Evolutionary conservation across 2,329 filamentous ascomycete genomes (phyloP).

Genomic region (Pseudophaeomoniella oleicola): DNA sequence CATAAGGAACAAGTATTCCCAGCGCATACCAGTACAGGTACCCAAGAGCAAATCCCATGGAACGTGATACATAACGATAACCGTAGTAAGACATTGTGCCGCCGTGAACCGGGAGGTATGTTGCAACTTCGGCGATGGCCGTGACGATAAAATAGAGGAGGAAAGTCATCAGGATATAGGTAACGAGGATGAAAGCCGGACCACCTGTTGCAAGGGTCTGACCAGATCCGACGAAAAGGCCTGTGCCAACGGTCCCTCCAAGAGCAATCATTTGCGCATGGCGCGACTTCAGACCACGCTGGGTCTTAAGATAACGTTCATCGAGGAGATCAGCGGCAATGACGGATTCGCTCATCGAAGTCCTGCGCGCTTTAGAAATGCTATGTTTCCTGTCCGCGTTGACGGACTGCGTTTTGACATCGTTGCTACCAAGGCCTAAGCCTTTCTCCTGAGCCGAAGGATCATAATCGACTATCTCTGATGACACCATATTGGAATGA

Average conservation of each 20-base stretch:
- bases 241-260: conserved; percentile 12
- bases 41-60: conserved; percentile 26
- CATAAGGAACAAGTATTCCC: conserved; percentile 35
- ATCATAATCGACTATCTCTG: not conserved
- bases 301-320: conserved; percentile 22
- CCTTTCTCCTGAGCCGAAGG: not conserved
- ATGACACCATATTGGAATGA: no score
- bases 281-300: conserved; percentile 26
- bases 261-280: conserved; percentile 24
- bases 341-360: conserved; percentile 13
- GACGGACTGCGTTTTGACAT: not conserved
- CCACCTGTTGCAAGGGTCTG: conserved; percentile 8
- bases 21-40: conserved; percentile 33
- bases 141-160: conserved; percentile 34
- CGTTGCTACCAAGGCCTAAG: not conserved
- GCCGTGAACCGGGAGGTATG: conserved; percentile 28
- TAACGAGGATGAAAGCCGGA: conserved; percentile 11
- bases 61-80: conserved; percentile 26
- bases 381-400: not conserved
- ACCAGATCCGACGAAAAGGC: conserved; percentile 12
- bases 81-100: conserved; percentile 29
- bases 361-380: not conserved
- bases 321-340: conserved; percentile 25
- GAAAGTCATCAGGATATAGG: conserved; percentile 22
- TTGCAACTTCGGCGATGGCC: conserved; percentile 24